A percentile compares a stretch with the other conserved stretches of the same genome.
phyloP scores from a whole-genome alignment of 176 grass and related monocot species.

The Secale cereale region DNA sequence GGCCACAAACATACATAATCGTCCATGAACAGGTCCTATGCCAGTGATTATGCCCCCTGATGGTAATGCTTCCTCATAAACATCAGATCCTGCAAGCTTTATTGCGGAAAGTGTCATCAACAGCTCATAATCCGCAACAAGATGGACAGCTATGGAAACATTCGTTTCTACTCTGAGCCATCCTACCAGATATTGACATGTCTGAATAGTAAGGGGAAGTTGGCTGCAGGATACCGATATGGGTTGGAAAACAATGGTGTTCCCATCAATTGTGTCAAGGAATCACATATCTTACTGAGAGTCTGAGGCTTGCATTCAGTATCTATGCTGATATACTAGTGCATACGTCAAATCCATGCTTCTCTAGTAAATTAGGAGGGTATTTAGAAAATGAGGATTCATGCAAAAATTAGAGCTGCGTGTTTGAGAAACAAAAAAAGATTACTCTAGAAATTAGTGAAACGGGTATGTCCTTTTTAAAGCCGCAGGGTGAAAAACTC shows the following conservation, averaged over 20 bases:
- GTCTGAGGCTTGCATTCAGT: neutral
- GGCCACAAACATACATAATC: constrained; percentile 95
- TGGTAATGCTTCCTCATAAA: constrained; percentile 88
- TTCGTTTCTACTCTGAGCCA: neutral
- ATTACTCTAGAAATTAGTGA: neutral
- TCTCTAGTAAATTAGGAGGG: neutral
- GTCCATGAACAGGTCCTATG: constrained; percentile 85
- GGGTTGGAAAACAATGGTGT: neutral
- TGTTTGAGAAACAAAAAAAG: no score
- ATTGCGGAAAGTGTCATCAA: constrained; percentile 25
- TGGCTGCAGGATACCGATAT: neutral
- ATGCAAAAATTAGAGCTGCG: neutral
- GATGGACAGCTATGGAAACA: neutral
- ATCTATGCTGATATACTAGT: neutral
- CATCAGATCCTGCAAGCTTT: constrained; percentile 90
- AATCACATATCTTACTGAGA: no score
- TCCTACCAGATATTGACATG: neutral
- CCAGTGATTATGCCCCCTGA: constrained; percentile 89
- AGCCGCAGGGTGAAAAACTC: neutral
- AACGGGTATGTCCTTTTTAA: neutral
- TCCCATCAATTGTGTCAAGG: neutral
- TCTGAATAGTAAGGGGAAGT: neutral
- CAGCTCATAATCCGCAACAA: constrained; percentile 15
- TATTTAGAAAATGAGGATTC: neutral
- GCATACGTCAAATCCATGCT: neutral